Base-by-base conservation (phyloP, 345 rosid species). In the Corymbia maculata region DNA sequence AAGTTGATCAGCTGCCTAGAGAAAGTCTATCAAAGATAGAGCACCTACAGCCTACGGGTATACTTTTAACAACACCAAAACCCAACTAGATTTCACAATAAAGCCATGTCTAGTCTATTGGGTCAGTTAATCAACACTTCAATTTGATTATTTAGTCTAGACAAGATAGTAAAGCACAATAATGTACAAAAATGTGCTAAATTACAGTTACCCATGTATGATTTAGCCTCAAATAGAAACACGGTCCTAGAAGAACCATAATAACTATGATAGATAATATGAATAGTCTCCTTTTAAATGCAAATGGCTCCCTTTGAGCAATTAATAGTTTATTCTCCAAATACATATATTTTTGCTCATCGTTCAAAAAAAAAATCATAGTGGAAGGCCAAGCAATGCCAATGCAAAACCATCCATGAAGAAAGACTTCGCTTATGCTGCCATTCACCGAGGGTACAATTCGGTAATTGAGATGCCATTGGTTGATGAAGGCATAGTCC, bases 381-480 rank as follows among this genome's bases (percentile, higher is more conserved):
- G 36, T 13, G 70, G 36, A 64, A 64, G 19, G 70, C 70, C 14
- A 64, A n/a, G 70, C 70, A 64, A 64, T n/a, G 36, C 28, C 70
- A 64, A 17, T 2, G 3, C 12, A 8, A 64, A 9, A 64, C 70
- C 36, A 64, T n/a, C 70, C 32, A 28, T 13, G 70, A 13, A 4
- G 36, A 13, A 64, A 13, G 9, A 13, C 6, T 30, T 64, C 5
- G 0, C 17, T 64, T 13, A n/a, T 17, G 13, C 86, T 13, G 0
- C 44, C 55, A 26, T 68, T 44, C 36, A 93, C 19, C 94, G 93
- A 47, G 95, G 94, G 86, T 88, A 51, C 26, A 93, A 86, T 12
- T 89, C 89, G 3, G 94, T 92, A 84, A 94, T 88, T 15, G 93
- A 87, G 42, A 79, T 87, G 28, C 89, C 92, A 57, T 94, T 93